A percentile compares a stretch with the other conserved stretches of the same genome.
phyloP scores from a whole-genome alignment of 768 basidiomycete species.

The Nidula microcarpa region DNA sequence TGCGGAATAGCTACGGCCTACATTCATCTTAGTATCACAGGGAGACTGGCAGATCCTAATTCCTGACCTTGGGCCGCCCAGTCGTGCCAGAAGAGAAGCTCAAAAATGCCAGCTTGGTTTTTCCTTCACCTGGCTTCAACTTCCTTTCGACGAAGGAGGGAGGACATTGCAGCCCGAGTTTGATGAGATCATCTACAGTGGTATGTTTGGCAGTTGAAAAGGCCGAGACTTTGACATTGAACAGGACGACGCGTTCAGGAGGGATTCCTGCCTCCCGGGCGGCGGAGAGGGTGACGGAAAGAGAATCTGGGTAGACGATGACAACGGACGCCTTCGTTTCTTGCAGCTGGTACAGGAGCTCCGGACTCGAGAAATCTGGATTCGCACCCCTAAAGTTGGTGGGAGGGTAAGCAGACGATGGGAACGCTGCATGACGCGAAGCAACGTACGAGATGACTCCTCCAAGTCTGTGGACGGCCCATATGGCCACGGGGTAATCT shows the following conservation, averaged over 20 bases:
- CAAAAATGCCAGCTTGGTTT: constrained; percentile 66
- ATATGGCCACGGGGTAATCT: constrained; percentile 56
- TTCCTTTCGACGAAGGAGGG: constrained; percentile 44
- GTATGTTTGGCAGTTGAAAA: constrained; percentile 9
- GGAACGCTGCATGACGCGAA: not conserved
- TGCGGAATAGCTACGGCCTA: constrained; percentile 64
- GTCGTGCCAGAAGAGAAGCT: constrained; percentile 76
- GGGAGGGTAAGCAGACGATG: not conserved
- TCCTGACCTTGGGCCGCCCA: constrained; percentile 61
- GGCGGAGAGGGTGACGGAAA: constrained; percentile 40
- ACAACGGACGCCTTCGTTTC: constrained; percentile 45
- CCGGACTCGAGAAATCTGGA: constrained; percentile 49
- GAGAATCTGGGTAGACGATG: constrained; percentile 41
- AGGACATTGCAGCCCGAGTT: constrained; percentile 38
- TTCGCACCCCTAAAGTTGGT: constrained; percentile 48
- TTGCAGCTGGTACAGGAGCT: constrained; percentile 54
- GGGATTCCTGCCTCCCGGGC: constrained; percentile 32
- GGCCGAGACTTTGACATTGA: constrained; percentile 21
- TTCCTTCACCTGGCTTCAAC: constrained; percentile 57
- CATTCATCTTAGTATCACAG: not conserved
- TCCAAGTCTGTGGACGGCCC: constrained; percentile 56
- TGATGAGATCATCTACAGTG: constrained; percentile 45
- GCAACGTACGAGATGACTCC: constrained; percentile 47
- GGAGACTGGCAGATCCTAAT: not conserved
- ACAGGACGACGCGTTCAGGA: constrained; percentile 37